Evolutionary conservation across 495 filamentous ascomycete species (phyloP), one percentile per base, ranked within the genome.

Genomic region (Talaromyces trachyspermus): DNA sequence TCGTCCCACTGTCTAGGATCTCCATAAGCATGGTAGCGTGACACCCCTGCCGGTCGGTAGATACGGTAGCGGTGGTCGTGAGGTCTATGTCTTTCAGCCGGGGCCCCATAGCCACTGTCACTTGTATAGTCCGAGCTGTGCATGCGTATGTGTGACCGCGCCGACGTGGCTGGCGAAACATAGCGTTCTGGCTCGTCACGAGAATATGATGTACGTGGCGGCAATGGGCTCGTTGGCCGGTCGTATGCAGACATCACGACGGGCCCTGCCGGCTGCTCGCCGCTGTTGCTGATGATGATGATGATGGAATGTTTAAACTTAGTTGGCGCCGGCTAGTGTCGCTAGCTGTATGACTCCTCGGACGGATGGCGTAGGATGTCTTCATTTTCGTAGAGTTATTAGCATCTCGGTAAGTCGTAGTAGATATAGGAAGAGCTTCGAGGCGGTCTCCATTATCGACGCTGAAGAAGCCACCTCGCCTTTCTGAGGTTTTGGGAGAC

Each of bases 1-100:
- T 82, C 82, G 41, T 83, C 78, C 10, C 74, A 64, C 27, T 77
- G 70, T 36, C 62, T 57, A 40, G 61, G 49, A 5, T 59, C 59
- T 18, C 57, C 59, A 12, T 58, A 60, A 2, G 59, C 52, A 20
- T 60, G 62, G 37, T 69, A 60, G 22, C 58, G 61, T 48, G 54
- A 55, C 2, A 47, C 51, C 6, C 46, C 52, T 25, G 53, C 49
- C 14, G 56, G 50, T 27, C 57, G 53, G 37, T 65, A 53, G 5
- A 36, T 53, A 3, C 47, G 66, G 45, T 68, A 60, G 1, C 42
- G 53, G 12, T 48, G 33, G 25, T 62, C 53, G 2, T 40, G 43
- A 2, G 43, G 43, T 30, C 53, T 53, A 6, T 51, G 33, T n/a
- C 41, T 30, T n/a, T 43, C 29, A 23, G 59, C 54, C 2, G 53